Evolutionary conservation across 176 grass and related monocot species (phyloP).

Genomic region (Carex scoparia): DNA sequence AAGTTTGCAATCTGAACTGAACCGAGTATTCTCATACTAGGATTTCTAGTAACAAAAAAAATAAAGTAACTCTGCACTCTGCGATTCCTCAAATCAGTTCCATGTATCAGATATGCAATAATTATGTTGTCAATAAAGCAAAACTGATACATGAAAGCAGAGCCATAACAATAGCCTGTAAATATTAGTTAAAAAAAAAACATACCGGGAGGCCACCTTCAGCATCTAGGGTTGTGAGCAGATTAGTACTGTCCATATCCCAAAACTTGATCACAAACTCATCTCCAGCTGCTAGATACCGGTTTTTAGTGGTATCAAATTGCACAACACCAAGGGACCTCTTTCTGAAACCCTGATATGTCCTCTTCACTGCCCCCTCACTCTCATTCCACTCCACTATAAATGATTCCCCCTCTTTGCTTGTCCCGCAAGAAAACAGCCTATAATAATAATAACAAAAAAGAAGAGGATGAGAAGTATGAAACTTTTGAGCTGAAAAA

Average conservation of each 20-base stretch:
- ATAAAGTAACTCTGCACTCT: background rate
- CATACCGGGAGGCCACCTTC: conserved; percentile 86
- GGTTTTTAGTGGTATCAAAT: conserved; percentile 92
- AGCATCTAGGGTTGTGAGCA: conserved; percentile 90
- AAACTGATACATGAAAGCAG: background rate
- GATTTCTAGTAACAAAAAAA: background rate
- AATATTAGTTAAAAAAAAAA: background rate
- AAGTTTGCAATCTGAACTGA: background rate
- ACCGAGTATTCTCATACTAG: background rate
- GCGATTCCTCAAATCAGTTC: background rate
- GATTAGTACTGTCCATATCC: conserved; percentile 93
- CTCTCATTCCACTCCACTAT: conserved; percentile 99
- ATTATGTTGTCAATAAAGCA: background rate
- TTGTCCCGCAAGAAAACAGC: conserved; percentile 98
- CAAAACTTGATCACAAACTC: conserved; percentile 96
- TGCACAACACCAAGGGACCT: conserved; percentile 88
- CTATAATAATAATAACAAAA: conserved; percentile 28
- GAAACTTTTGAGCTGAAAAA: background rate
- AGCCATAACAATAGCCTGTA: background rate
- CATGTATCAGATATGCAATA: background rate
- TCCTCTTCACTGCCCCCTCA: conserved; percentile 95
- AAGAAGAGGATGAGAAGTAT: background rate
- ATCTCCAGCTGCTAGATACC: conserved; percentile 91
- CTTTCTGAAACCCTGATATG: conserved; percentile 92
- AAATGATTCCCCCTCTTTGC: conserved; percentile 97